A percentile compares a stretch with the other conserved stretches of the same genome.
Evolutionary conservation across 2,329 filamentous ascomycete species (phyloP).

Genomic region (Pseudopithomyces chartarum): DNA sequence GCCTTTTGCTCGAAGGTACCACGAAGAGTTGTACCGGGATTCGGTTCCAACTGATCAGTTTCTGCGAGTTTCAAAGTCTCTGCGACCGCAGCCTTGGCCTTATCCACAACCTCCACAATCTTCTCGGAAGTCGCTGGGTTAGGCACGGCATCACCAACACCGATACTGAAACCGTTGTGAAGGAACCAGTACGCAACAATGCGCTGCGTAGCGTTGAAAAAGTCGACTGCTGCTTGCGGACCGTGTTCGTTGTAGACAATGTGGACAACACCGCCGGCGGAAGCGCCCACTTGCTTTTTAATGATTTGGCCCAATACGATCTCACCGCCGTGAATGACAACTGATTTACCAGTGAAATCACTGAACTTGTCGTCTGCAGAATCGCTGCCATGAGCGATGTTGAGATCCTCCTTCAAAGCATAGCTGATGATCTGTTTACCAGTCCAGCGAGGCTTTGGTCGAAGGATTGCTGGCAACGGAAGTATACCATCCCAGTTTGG

Average conservation of each 20-base stretch:
- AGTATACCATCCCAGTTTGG: constrained; percentile 97
- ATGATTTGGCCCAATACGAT: constrained; percentile 87
- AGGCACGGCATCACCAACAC: constrained; percentile 97
- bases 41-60: constrained; percentile 83
- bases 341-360: constrained; percentile 76
- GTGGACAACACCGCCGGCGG: constrained; percentile 88
- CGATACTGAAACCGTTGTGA: constrained; percentile 95
- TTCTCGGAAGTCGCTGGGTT: constrained; percentile 82
- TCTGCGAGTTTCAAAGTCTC: constrained; percentile 78
- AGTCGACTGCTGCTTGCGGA: constrained; percentile 81
- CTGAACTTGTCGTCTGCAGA: constrained; percentile 62
- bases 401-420: constrained; percentile 86
- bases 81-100: constrained; percentile 81
- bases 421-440: constrained; percentile 97
- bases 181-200: constrained; percentile 97
- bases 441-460: constrained; percentile 92
- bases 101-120: constrained; percentile 80
- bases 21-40: constrained; percentile 97
- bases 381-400: constrained; percentile 61
- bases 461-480: constrained; percentile 89
- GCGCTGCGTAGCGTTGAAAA: constrained; percentile 93
- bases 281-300: constrained; percentile 94
- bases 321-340: constrained; percentile 85
- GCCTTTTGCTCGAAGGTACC: constrained; percentile 98
- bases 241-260: constrained; percentile 96